phyloP scores from a whole-genome alignment of 1,139 yeast genomes.

The Hyphopichia burtonii region DNA sequence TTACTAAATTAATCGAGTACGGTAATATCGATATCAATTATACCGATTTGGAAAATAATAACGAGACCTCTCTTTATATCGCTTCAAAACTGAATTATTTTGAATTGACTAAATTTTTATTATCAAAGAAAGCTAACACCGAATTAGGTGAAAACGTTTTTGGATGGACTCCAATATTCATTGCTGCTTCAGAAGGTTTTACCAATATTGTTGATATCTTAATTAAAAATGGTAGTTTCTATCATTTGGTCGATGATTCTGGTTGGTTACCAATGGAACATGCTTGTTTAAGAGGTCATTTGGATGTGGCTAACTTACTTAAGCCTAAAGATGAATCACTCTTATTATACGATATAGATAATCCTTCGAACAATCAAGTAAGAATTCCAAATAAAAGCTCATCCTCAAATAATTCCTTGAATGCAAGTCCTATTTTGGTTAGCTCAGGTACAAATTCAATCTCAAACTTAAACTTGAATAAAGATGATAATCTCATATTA shows the following conservation, averaged over 20 bases:
- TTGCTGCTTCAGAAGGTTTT: constrained; percentile 87
- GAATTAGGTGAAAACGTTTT: constrained; percentile 77
- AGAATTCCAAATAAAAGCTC: constrained; percentile 23
- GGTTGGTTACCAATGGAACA: constrained; percentile 99
- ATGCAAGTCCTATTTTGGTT: constrained; percentile 12
- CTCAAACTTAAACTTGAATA: not conserved
- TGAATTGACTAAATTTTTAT: constrained; percentile 55
- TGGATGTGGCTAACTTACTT: constrained; percentile 63
- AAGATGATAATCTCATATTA: constrained; percentile 12
- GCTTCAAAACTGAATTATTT: constrained; percentile 67
- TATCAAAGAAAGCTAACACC: constrained; percentile 59
- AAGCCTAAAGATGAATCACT: constrained; percentile 41
- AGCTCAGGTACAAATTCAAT: constrained; percentile 5
- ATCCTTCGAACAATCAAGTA: constrained; percentile 37
- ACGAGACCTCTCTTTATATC: constrained; percentile 80
- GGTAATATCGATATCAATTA: constrained; percentile 67
- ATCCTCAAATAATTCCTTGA: constrained; percentile 7
- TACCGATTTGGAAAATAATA: constrained; percentile 54
- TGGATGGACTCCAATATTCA: constrained; percentile 95
- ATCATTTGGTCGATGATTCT: constrained; percentile 67
- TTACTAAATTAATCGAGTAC: constrained; percentile 52
- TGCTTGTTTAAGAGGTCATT: constrained; percentile 87
- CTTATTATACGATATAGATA: constrained; percentile 39
- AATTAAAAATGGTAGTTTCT: constrained; percentile 52
- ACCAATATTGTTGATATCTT: constrained; percentile 56